These are phyloP conservation scores for Hortaea sp. DNA, from an alignment of 2,329 filamentous ascomycete genomes.

Conservation along the genomic window DNA sequence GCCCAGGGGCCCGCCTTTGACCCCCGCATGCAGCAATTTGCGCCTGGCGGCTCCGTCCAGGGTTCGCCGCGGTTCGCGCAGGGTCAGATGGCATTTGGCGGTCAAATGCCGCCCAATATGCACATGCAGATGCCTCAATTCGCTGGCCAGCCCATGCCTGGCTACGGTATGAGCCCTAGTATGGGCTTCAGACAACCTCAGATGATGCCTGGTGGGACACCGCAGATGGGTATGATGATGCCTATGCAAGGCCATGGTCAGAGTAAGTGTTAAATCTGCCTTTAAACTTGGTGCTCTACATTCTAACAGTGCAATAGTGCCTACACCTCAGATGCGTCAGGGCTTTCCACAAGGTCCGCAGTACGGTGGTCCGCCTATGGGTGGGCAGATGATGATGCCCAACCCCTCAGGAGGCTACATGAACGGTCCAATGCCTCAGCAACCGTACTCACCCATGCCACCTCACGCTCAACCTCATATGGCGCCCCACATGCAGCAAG, in stretches of 20 bases:
- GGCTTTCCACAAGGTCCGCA: conserved; percentile 5
- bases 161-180: conserved; percentile 58
- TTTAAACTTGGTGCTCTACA: neutral
- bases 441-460: conserved; percentile 48
- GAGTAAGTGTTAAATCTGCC: neutral
- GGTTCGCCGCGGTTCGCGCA: conserved; percentile 72
- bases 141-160: conserved; percentile 60
- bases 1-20: conserved; percentile 62
- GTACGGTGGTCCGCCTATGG: conserved; percentile 5
- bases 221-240: conserved; percentile 14
- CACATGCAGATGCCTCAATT: conserved; percentile 38
- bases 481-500: conserved; percentile 21
- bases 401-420: conserved; percentile 48
- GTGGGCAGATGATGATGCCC: conserved; percentile 11
- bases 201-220: conserved; percentile 8
- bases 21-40: conserved; percentile 81
- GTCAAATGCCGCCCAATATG: conserved; percentile 31
- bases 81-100: conserved; percentile 39
- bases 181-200: conserved; percentile 39
- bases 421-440: conserved; percentile 60
- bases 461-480: conserved; percentile 59
- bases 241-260: conserved; percentile 1
- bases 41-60: conserved; percentile 61
- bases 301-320: neutral
- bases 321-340: neutral